Evolutionary conservation across 345 rosid genomes (phyloP).

Genomic region (Corchorus capsularis): DNA sequence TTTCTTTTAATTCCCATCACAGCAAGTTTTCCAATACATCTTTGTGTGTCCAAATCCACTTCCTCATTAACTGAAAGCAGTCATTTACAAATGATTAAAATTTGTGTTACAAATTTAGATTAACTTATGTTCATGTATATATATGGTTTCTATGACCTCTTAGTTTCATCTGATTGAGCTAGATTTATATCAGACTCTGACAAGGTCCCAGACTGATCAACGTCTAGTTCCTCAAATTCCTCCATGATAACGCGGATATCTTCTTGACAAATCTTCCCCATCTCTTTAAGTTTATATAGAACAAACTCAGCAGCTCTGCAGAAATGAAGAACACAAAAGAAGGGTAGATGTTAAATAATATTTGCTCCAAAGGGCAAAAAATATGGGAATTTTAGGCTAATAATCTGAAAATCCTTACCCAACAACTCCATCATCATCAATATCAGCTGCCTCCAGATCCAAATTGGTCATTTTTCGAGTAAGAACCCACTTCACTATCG

Average conservation of each 20-base stretch:
- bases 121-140: not conserved
- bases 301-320: conserved; percentile 59
- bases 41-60: not conserved
- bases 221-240: conserved; percentile 66
- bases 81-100: not conserved
- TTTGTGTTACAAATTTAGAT: not conserved
- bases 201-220: conserved; percentile 26
- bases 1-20: not conserved
- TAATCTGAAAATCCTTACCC: conserved; percentile 46
- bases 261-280: conserved; percentile 65
- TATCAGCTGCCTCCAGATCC: conserved; percentile 90
- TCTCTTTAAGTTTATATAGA: conserved; percentile 68
- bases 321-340: conserved; percentile 11
- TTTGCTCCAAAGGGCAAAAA: not conserved
- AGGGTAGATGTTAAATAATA: not conserved
- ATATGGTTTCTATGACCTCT: not conserved
- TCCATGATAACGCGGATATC: conserved; percentile 48
- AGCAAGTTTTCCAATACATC: not conserved
- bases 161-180: conserved; percentile 21
- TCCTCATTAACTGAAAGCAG: not conserved
- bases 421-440: conserved; percentile 68
- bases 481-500: conserved; percentile 72
- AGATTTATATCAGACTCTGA: conserved; percentile 15
- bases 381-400: not conserved
- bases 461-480: conserved; percentile 49